Evolutionary conservation across 192 early-diverging fungal species (phyloP).

Genomic region (Pilaira anomala): DNA sequence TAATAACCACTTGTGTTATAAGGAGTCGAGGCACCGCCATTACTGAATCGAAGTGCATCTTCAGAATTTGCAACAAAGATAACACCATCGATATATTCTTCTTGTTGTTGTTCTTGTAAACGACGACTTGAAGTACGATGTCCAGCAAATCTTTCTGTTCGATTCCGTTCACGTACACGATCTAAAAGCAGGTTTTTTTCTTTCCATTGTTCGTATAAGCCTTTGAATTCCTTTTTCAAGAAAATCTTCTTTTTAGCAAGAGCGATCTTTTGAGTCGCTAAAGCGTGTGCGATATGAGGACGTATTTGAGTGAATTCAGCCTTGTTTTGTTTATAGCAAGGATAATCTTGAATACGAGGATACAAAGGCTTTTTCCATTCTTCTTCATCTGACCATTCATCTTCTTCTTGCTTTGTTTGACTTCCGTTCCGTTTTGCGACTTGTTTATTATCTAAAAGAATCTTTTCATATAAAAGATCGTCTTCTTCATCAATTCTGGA

Average conservation of each 20-base stretch:
- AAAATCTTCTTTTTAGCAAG: conserved; percentile 40
- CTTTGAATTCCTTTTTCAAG: conserved; percentile 47
- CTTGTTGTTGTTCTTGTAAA: conserved; percentile 15
- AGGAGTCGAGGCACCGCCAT: conserved; percentile 22
- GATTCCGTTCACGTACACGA: conserved; percentile 30
- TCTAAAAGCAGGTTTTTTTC: conserved; percentile 38
- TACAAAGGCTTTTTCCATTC: conserved; percentile 36
- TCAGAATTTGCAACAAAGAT: conserved; percentile 18
- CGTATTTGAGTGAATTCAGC: conserved; percentile 9
- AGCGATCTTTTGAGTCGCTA: background rate
- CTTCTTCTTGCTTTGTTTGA: conserved; percentile 11
- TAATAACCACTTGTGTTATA: conserved; percentile 41
- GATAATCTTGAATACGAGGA: conserved; percentile 40
- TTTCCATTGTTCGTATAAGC: conserved; percentile 44
- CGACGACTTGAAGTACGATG: conserved; percentile 3
- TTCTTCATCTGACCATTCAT: conserved; percentile 31
- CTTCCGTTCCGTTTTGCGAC: conserved; percentile 29
- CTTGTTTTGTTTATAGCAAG: conserved; percentile 42
- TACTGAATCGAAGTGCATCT: conserved; percentile 26
- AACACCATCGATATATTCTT: conserved; percentile 26
- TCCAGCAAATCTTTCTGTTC: conserved; percentile 21
- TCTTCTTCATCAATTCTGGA: conserved; percentile 34
- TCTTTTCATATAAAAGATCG: conserved; percentile 35
- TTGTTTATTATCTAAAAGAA: conserved; percentile 27
- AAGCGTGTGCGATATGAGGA: conserved; percentile 1